Evolutionary conservation across 106 monocot genomes (phyloP).

Genomic region (Agapanthus africanus): DNA sequence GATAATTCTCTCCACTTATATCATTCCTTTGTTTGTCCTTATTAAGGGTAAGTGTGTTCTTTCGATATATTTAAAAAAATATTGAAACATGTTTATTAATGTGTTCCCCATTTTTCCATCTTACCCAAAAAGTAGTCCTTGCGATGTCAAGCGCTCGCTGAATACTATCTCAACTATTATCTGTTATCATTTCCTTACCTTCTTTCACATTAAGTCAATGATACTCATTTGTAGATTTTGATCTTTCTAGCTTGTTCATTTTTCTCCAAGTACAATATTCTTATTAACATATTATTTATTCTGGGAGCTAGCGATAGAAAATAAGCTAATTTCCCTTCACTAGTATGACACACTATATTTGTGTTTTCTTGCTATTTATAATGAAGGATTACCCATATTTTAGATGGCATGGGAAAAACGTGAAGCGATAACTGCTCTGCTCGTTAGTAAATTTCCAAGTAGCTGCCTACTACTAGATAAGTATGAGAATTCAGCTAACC

Average conservation of each 20-base stretch:
- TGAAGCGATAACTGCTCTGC: no score
- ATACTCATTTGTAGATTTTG: not conserved
- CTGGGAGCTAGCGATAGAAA: not conserved
- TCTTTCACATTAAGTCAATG: not conserved
- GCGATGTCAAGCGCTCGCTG: not conserved
- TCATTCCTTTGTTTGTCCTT: no score
- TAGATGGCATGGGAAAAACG: not conserved
- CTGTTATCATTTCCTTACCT: not conserved
- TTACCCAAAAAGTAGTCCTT: not conserved
- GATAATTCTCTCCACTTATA: no score
- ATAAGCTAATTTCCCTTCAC: not conserved
- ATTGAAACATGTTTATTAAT: no score
- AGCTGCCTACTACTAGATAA: conserved; percentile 6
- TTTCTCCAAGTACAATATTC: not conserved
- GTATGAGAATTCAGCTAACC: conserved; percentile 35
- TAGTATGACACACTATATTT: not conserved
- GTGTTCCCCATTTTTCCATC: no score
- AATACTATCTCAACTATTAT: not conserved
- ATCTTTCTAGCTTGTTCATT: not conserved
- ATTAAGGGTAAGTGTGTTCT: no score
- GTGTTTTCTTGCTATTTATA: not conserved
- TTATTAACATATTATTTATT: not conserved
- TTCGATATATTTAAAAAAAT: no score
- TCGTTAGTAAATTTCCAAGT: not conserved
- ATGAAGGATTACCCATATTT: not conserved